phyloP scores from a whole-genome alignment of 495 filamentous ascomycete species.

The Talaromyces proteolyticus region DNA sequence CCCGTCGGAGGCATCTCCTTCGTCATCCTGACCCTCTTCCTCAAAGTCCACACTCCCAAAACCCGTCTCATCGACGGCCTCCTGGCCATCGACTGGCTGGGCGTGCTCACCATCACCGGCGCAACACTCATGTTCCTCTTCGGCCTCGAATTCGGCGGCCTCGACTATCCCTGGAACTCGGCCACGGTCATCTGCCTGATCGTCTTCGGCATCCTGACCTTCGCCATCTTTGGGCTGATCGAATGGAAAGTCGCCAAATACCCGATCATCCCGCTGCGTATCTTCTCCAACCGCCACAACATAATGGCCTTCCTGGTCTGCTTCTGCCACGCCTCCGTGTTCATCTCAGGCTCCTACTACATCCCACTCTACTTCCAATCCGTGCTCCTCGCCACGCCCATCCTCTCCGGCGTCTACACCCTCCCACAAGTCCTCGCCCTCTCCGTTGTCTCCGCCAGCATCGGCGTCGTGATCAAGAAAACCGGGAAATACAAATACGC shows the following conservation, averaged over 20 bases:
- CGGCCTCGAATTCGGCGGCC: slow-evolving; percentile 72
- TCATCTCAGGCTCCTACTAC: slow-evolving; percentile 70
- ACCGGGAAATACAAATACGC: slow-evolving; percentile 49
- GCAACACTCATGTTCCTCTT: slow-evolving; percentile 78
- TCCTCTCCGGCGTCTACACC: slow-evolving; percentile 74
- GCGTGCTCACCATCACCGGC: slow-evolving; percentile 63
- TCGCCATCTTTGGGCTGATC: slow-evolving; percentile 56
- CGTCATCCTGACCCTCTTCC: slow-evolving; percentile 59
- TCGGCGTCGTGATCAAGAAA: slow-evolving; percentile 68
- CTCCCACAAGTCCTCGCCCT: slow-evolving; percentile 69
- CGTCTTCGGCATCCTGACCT: slow-evolving; percentile 63
- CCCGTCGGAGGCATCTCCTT: slow-evolving; percentile 70
- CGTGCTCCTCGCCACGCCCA: slow-evolving; percentile 64
- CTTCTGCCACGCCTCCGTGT: slow-evolving; percentile 65
- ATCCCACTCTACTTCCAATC: slow-evolving; percentile 76
- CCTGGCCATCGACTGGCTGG: slow-evolving; percentile 71
- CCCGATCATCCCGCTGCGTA: slow-evolving; percentile 68
- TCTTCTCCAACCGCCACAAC: slow-evolving; percentile 59
- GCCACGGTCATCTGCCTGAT: slow-evolving; percentile 72
- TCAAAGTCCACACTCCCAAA: slow-evolving; percentile 70
- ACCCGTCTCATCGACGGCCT: slow-evolving; percentile 66
- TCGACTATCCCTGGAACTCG: slow-evolving; percentile 69
- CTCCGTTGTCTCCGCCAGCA: slow-evolving; percentile 55
- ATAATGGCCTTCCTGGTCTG: slow-evolving; percentile 49
- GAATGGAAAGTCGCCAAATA: slow-evolving; percentile 70